Evolutionary conservation across 805 yeast species (phyloP).

Genomic region (Metschnikowia cerradonensis): DNA sequence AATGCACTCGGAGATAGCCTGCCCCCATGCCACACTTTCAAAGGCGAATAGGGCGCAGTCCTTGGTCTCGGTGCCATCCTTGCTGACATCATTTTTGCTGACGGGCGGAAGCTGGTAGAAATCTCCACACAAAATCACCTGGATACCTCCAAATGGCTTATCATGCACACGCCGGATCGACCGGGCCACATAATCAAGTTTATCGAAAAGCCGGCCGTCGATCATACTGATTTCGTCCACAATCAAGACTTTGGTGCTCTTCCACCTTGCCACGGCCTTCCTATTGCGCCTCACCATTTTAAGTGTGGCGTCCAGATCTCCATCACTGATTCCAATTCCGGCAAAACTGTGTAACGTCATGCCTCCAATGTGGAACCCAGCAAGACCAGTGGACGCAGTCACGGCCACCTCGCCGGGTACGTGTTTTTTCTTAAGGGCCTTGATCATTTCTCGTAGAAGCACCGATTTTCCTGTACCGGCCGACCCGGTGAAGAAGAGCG

Average conservation of each 20-base stretch:
- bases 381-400: conserved; percentile 95
- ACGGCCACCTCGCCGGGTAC: conserved; percentile 59
- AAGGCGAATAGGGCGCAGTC: conserved; percentile 57
- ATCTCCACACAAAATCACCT: conserved; percentile 87
- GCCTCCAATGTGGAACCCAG: conserved; percentile 93
- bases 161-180: conserved; percentile 43
- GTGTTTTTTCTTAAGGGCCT: conserved; percentile 29
- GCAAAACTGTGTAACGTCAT: conserved; percentile 81
- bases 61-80: conserved; percentile 19
- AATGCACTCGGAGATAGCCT: conserved; percentile 59
- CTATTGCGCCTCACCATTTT: conserved; percentile 46
- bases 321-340: conserved; percentile 78
- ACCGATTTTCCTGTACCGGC: conserved; percentile 89
- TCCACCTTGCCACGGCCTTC: conserved; percentile 56
- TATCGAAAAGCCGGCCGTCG: conserved; percentile 72
- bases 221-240: conserved; percentile 96
- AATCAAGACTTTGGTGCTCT: conserved; percentile 60
- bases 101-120: conserved; percentile 96
- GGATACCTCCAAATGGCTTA: conserved; percentile 91
- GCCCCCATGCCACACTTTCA: conserved; percentile 67
- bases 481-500: conserved; percentile 74
- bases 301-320: conserved; percentile 42
- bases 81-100: conserved; percentile 29
- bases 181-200: conserved; percentile 68
- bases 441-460: conserved; percentile 60